phyloP scores from a whole-genome alignment of 1,284 basidiomycete species.

The Microbotryum saponariae region DNA sequence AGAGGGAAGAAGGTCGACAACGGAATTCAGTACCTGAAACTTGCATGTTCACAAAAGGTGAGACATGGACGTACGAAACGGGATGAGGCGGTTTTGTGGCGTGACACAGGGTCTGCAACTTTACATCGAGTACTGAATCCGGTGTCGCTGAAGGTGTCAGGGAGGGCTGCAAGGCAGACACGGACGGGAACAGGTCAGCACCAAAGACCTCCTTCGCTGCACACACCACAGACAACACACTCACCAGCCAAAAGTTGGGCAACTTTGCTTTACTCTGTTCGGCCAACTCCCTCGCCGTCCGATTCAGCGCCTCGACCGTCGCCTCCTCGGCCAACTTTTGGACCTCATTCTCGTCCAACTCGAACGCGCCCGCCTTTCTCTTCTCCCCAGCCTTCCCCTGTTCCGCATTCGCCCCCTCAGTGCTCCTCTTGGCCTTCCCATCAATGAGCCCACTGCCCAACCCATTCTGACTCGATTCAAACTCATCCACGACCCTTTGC shows the following conservation, averaged over 20 bases:
- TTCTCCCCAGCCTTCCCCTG: constrained; percentile 48
- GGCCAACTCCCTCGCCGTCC: constrained; percentile 69
- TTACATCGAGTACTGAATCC: constrained; percentile 63
- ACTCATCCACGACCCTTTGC: constrained; percentile 73
- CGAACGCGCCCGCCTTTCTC: constrained; percentile 59
- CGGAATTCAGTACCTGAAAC: neutral
- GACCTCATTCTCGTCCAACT: constrained; percentile 61
- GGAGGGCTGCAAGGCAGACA: constrained; percentile 48
- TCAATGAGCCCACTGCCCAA: constrained; percentile 42
- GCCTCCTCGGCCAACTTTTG: constrained; percentile 66
- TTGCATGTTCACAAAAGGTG: neutral
- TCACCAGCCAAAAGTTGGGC: constrained; percentile 79
- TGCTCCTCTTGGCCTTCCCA: constrained; percentile 9
- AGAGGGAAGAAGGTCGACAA: constrained; percentile 3
- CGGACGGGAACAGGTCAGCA: neutral
- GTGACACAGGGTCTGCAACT: constrained; percentile 76
- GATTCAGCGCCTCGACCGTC: constrained; percentile 69
- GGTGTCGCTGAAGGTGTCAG: constrained; percentile 66
- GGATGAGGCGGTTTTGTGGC: constrained; percentile 65
- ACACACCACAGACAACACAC: neutral
- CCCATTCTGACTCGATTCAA: constrained; percentile 71
- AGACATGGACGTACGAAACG: constrained; percentile 52
- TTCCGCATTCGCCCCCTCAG: neutral
- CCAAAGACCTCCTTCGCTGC: neutral
- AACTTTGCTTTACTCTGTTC: constrained; percentile 75